These are phyloP conservation scores for Lactarius sp. DNA, from an alignment of 768 basidiomycete genomes.

Conservation along the genomic window DNA sequence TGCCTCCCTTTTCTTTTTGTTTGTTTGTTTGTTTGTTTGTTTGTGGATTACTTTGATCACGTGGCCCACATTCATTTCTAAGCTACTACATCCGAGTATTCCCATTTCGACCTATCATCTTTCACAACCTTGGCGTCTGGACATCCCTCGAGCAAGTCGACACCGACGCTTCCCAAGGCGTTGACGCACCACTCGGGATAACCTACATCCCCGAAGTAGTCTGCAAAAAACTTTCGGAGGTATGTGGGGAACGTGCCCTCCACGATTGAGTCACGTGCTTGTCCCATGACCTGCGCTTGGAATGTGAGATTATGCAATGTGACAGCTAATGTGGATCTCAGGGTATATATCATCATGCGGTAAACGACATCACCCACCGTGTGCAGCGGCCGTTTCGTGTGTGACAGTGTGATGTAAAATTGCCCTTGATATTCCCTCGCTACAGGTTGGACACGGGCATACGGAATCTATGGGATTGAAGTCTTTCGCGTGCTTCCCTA, in stretches of 20 bases:
- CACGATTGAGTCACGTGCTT: constrained; percentile 75
- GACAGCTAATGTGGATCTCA: constrained; percentile 45
- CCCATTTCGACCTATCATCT: constrained; percentile 75
- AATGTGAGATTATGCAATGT: constrained; percentile 83
- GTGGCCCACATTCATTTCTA: no score
- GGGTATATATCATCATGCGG: constrained; percentile 5
- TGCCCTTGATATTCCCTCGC: constrained; percentile 59
- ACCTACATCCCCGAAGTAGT: constrained; percentile 70
- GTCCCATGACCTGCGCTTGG: constrained; percentile 85
- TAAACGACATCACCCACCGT: constrained; percentile 44
- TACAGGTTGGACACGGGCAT: constrained; percentile 88
- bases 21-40: no score
- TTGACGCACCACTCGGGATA: constrained; percentile 90
- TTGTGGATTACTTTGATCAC: no score
- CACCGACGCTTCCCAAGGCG: constrained; percentile 75
- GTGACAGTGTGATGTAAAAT: constrained; percentile 71
- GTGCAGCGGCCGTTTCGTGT: constrained; percentile 80
- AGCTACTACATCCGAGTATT: constrained; percentile 49
- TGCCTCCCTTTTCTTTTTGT: no score
- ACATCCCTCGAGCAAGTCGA: constrained; percentile 65
- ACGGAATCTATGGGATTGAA: constrained; percentile 64
- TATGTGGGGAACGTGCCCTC: constrained; percentile 75
- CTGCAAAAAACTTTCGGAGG: constrained; percentile 66
- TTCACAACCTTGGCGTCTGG: constrained; percentile 45
- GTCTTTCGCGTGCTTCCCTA: constrained; percentile 67